Conservation (phyloP, 1,284 basidiomycete species). For the Trichosporon asahii region DNA sequence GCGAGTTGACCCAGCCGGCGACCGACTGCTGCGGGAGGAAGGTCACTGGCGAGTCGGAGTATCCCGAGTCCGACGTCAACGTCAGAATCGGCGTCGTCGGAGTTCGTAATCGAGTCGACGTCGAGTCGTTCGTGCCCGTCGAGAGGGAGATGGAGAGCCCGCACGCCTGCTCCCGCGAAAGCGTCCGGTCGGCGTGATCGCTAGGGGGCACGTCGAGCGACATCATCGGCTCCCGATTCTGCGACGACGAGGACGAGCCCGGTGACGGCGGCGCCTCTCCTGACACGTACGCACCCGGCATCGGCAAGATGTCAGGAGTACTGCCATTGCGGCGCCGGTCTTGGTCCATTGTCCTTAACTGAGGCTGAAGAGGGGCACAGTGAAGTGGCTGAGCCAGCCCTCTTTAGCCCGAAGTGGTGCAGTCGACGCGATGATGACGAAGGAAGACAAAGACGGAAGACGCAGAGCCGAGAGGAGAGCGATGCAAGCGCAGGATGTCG, state of each 20-base stretch:
- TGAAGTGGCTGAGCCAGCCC: conserved; percentile 4
- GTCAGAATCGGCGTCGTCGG: conserved; percentile 5
- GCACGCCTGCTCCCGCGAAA: neutral
- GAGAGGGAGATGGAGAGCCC: neutral
- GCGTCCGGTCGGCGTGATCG: neutral
- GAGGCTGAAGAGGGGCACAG: neutral
- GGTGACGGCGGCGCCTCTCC: neutral
- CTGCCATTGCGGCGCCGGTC: conserved; percentile 8
- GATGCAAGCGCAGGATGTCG: neutral
- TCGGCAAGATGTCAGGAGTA: neutral
- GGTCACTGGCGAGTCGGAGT: conserved; percentile 5
- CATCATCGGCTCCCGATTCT: neutral
- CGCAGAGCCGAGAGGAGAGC: neutral
- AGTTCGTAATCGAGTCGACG: neutral
- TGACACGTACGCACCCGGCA: conserved; percentile 1
- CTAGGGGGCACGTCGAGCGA: neutral
- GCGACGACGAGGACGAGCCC: neutral
- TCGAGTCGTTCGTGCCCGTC: conserved; percentile 2
- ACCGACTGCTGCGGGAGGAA: neutral
- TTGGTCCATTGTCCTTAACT: neutral
- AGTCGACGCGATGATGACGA: conserved; percentile 1
- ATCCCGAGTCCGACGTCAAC: neutral
- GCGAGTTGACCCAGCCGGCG: neutral
- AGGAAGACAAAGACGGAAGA: neutral
- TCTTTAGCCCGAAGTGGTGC: neutral